Evolutionary conservation across 1,139 yeast genomes (phyloP).

Genomic region (Nakaseomyces glabratus): DNA sequence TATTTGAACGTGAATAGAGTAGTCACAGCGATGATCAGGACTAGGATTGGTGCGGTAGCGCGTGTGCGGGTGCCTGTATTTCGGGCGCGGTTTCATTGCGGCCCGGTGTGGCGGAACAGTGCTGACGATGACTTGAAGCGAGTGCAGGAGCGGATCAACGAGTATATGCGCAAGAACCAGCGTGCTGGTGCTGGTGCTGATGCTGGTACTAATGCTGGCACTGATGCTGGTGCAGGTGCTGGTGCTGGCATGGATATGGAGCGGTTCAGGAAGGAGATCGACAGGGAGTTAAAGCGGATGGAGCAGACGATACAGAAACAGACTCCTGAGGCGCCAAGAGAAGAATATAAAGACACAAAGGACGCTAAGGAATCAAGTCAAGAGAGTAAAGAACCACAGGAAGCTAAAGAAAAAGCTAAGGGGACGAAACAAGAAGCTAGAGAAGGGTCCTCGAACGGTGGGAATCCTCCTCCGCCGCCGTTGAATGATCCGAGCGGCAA

Average conservation of each 20-base stretch:
- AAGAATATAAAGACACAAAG: background rate
- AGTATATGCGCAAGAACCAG: slow-evolving; percentile 3
- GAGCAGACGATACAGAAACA: slow-evolving; percentile 1
- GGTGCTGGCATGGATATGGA: slow-evolving; percentile 2
- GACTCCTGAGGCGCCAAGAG: background rate
- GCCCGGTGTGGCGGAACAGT: too few relatives aligned
- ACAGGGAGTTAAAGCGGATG: slow-evolving; percentile 5
- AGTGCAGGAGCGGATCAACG: slow-evolving; percentile 4
- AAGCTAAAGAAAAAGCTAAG: background rate
- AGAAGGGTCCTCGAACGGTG: background rate
- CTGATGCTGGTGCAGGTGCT: background rate
- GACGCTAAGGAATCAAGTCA: too few relatives aligned
- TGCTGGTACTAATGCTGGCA: background rate
- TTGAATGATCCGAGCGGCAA: slow-evolving; percentile 28
- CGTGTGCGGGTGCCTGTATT: too few relatives aligned
- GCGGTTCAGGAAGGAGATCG: slow-evolving; percentile 5
- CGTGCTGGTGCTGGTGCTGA: background rate
- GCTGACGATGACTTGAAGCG: slow-evolving; percentile 5
- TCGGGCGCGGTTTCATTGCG: too few relatives aligned
- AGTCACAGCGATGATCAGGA: too few relatives aligned
- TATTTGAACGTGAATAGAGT: too few relatives aligned
- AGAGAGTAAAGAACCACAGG: background rate
- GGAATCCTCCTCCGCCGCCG: slow-evolving; percentile 9
- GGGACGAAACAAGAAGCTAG: background rate
- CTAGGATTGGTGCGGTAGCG: too few relatives aligned